These are phyloP conservation scores for Zygoascus flipseniorum DNA, from an alignment of 805 yeast genomes.

Conservation along the genomic window DNA sequence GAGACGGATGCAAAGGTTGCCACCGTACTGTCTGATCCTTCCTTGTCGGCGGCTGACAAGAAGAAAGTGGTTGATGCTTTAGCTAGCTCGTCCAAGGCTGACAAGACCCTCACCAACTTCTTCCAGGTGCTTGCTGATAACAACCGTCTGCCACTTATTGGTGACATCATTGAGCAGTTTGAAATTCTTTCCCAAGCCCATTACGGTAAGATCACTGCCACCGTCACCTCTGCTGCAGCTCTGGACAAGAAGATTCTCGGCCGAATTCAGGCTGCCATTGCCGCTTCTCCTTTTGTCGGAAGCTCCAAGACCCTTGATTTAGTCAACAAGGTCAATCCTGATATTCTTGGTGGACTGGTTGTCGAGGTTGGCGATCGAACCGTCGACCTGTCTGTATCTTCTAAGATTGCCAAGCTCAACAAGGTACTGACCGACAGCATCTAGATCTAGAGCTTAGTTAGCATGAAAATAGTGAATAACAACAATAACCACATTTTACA, in stretches of 20 bases:
- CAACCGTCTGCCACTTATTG: slow-evolving; percentile 76
- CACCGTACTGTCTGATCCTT: slow-evolving; percentile 68
- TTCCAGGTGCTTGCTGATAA: slow-evolving; percentile 83
- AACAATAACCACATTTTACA: too few relatives aligned
- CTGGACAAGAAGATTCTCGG: slow-evolving; percentile 72
- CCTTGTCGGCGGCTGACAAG: slow-evolving; percentile 71
- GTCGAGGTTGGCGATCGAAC: slow-evolving; percentile 97
- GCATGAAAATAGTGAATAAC: neutral
- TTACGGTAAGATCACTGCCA: slow-evolving; percentile 88
- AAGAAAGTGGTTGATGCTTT: slow-evolving; percentile 56
- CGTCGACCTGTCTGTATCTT: slow-evolving; percentile 81
- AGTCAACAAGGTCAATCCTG: slow-evolving; percentile 76
- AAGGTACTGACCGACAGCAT: slow-evolving; percentile 78
- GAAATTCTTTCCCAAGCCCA: slow-evolving; percentile 74
- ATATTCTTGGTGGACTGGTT: slow-evolving; percentile 88
- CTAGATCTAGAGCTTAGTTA: slow-evolving; percentile 32
- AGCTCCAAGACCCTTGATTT: slow-evolving; percentile 78
- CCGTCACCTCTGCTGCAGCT: slow-evolving; percentile 76
- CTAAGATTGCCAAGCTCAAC: slow-evolving; percentile 84
- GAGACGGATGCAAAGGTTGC: slow-evolving; percentile 54
- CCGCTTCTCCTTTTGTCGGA: slow-evolving; percentile 75
- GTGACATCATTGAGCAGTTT: slow-evolving; percentile 61
- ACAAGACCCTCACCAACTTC: slow-evolving; percentile 68
- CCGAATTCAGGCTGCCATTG: slow-evolving; percentile 71
- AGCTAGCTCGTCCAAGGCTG: slow-evolving; percentile 41